Percentiles rank a stretch among this genome's conserved stretches.
These are phyloP conservation scores for Lumnitzera racemosa DNA, from an alignment of 345 rosid genomes.

Conservation along the genomic window DNA sequence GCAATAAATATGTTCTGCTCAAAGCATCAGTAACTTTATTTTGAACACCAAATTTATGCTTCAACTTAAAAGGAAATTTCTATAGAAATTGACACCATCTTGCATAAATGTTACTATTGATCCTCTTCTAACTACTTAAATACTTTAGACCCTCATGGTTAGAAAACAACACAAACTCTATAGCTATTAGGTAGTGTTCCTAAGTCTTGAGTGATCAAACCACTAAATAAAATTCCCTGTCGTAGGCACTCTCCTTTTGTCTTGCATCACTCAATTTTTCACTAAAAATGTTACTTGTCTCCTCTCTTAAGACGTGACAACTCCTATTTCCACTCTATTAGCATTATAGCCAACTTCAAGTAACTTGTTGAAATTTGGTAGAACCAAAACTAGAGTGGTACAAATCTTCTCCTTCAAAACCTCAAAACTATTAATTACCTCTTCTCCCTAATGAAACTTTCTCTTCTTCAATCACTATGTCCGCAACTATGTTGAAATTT, in stretches of 20 bases:
- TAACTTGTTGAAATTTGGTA: neutral
- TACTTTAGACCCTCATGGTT: too few relatives aligned
- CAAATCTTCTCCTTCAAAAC: neutral
- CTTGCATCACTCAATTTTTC: too few relatives aligned
- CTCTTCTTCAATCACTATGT: neutral
- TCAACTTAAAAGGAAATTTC: neutral
- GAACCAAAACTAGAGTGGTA: too few relatives aligned
- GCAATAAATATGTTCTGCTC: too few relatives aligned
- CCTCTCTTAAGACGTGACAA: neutral
- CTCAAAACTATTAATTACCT: neutral
- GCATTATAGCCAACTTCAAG: neutral
- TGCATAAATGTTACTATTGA: neutral
- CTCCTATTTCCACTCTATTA: neutral
- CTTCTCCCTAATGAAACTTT: neutral
- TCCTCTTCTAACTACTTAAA: neutral
- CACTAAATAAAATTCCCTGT: neutral
- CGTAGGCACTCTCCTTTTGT: too few relatives aligned
- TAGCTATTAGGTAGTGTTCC: neutral
- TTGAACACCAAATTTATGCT: neutral
- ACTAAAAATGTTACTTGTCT: too few relatives aligned
- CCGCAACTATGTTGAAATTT: neutral
- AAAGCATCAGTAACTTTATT: neutral
- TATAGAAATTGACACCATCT: neutral
- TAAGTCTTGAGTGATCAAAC: neutral
- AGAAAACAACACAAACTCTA: neutral